A percentile compares a stretch with the other conserved stretches of the same genome.
These are phyloP conservation scores for Solanum paucissectum DNA, from an alignment of 257 asterid genomes.

Conservation along the genomic window DNA sequence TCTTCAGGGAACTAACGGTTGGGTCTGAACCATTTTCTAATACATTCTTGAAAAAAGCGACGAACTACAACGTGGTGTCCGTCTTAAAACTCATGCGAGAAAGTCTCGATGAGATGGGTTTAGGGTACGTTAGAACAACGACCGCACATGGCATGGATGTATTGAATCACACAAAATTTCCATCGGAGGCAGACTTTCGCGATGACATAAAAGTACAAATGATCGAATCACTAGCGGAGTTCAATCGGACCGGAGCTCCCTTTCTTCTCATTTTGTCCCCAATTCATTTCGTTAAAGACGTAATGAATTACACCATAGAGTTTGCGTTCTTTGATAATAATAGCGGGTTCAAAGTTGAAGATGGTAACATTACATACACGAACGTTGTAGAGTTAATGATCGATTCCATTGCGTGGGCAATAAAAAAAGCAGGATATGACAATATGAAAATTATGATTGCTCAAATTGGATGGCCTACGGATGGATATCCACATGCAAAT, in stretches of 20 bases:
- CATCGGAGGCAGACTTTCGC: slow-evolving; percentile 33
- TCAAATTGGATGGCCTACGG: slow-evolving; percentile 68
- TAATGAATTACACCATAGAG: slow-evolving; percentile 9
- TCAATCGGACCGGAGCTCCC: background rate
- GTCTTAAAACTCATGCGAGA: background rate
- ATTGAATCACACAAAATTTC: background rate
- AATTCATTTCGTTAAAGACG: slow-evolving; percentile 12
- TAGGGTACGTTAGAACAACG: background rate
- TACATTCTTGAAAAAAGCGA: background rate
- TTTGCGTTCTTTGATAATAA: slow-evolving; percentile 28
- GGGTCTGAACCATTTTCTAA: background rate
- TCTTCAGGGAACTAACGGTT: background rate
- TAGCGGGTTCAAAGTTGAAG: background rate
- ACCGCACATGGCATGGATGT: slow-evolving; percentile 16
- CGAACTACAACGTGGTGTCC: background rate
- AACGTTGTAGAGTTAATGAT: slow-evolving; percentile 34
- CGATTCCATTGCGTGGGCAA: slow-evolving; percentile 25
- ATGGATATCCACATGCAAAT: slow-evolving; percentile 23
- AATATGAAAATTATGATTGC: slow-evolving; percentile 18
- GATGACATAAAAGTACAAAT: slow-evolving; percentile 16
- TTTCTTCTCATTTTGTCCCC: slow-evolving; percentile 4
- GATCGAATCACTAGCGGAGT: background rate
- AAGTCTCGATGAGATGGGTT: background rate
- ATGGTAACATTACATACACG: slow-evolving; percentile 13
- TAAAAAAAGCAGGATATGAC: slow-evolving; percentile 23